phyloP scores from a whole-genome alignment of 306 rosid species.

The Dalbergia oliveri region DNA sequence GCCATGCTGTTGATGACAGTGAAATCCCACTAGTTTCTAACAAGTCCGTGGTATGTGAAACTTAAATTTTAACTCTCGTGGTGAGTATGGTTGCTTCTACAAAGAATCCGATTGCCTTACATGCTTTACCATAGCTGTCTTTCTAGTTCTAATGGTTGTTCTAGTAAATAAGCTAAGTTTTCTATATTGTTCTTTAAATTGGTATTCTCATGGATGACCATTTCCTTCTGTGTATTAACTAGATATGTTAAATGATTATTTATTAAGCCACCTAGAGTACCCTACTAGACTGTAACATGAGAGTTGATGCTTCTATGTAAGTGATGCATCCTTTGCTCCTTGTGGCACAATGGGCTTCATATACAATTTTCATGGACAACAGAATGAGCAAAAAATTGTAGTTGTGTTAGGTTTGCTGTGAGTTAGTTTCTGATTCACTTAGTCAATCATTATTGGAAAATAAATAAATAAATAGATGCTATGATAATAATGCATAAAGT shows the following conservation, averaged over 20 bases:
- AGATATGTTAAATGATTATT: not conserved
- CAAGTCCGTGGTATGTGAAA: not conserved
- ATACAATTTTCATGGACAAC: no score
- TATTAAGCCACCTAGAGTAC: slow-evolving; percentile 19
- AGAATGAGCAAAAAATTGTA: not conserved
- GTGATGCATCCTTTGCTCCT: slow-evolving; percentile 25
- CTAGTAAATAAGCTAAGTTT: not conserved
- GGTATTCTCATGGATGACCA: not conserved
- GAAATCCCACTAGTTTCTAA: slow-evolving; percentile 11
- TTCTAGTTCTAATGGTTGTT: slow-evolving; percentile 6
- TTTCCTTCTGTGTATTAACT: slow-evolving; percentile 15
- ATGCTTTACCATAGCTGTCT: slow-evolving; percentile 10
- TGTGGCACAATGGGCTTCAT: slow-evolving; percentile 15
- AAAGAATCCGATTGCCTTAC: slow-evolving; percentile 14
- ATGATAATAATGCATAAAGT: not conserved
- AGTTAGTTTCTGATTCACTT: slow-evolving; percentile 1
- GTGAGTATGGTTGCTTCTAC: slow-evolving; percentile 20
- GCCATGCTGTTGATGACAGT: slow-evolving; percentile 29
- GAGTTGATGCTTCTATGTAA: slow-evolving; percentile 11
- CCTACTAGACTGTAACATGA: not conserved
- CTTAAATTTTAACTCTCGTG: not conserved
- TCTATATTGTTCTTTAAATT: not conserved
- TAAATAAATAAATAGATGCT: not conserved
- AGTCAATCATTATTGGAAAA: not conserved
- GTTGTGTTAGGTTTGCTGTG: slow-evolving; percentile 1